Base-by-base conservation (phyloP, 257 asterid genomes). In the Thymus quinquecostatus region DNA sequence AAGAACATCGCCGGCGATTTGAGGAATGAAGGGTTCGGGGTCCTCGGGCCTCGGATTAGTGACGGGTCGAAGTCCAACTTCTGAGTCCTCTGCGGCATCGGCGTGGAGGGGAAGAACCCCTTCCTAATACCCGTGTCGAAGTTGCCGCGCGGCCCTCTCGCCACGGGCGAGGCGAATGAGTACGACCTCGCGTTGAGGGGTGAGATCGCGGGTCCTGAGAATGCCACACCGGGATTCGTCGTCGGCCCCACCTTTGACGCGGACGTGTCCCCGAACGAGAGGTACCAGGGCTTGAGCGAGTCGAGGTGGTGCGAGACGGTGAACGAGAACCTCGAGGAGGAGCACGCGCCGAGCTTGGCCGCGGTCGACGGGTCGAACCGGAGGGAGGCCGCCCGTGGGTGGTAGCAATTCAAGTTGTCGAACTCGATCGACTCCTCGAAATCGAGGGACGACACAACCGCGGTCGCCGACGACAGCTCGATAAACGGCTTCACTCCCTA, bases 151-250 rank as follows among this genome's bases (percentile, higher is more conserved):
- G 95, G 86, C 2, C 81, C 79, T 44, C 97, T 76, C 0, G 83
- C 96, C 0, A 78, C 74, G 8, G 98, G 97, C 0, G 98, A 91
- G 12, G 99, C 97, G n/a, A 95, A 95, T 0, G 99, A 95, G 78
- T 72, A 69, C 14, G 99, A 95, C 75, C 99, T 75, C 0, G 92
- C 97, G 12, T 82, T 89, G 77, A 84, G 77, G 7, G 96, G 96
- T 4, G 99, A 94, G 76, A 95, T 92, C 30, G 87, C 77, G 0
- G 97, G 89, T 7, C 97, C 96, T 9, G 73, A 47, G 4, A 62
- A 2, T 2, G 77, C 36, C 30, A 47, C 56, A 4, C 77, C 50
- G n/a, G 69, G 56, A 34, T 59, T 76, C 0, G 92, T 76, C 0
- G 92, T 66, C 51, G 96, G 92, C 6, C 97, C 96, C 41, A 86